Conservation (phyloP, 1,139 yeast genomes). For the Blastobotrys capitulatus region DNA sequence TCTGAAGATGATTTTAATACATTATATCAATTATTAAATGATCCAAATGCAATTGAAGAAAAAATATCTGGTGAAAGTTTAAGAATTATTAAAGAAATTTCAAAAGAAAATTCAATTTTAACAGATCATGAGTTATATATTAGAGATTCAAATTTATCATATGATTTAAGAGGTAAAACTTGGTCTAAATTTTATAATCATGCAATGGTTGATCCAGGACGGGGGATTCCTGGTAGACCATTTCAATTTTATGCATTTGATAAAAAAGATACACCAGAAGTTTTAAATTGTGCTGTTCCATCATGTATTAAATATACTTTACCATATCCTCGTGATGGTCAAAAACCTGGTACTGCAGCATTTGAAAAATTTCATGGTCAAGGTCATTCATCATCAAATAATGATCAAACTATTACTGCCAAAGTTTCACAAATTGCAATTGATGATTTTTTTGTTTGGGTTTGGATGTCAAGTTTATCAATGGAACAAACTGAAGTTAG, state of each 20-base stretch:
- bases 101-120: slow-evolving; percentile 27
- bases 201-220: slow-evolving; percentile 28
- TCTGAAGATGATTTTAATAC: slow-evolving; percentile 77
- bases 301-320: slow-evolving; percentile 22
- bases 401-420: slow-evolving; percentile 39
- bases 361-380: not conserved
- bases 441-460: slow-evolving; percentile 87
- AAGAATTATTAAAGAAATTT: slow-evolving; percentile 53
- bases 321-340: slow-evolving; percentile 23
- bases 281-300: slow-evolving; percentile 23
- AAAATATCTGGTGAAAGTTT: slow-evolving; percentile 71
- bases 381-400: not conserved
- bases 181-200: slow-evolving; percentile 36
- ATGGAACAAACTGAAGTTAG: slow-evolving; percentile 64
- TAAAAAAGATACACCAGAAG: slow-evolving; percentile 23
- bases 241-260: slow-evolving; percentile 31
- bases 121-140: slow-evolving; percentile 27
- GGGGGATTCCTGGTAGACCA: slow-evolving; percentile 28
- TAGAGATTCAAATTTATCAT: slow-evolving; percentile 26
- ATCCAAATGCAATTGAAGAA: slow-evolving; percentile 52
- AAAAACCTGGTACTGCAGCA: not conserved
- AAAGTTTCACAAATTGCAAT: slow-evolving; percentile 59
- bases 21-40: slow-evolving; percentile 64
- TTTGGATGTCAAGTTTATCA: slow-evolving; percentile 78
- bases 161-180: slow-evolving; percentile 41